Percentiles rank a stretch among this genome's conserved stretches.
Conservation (phyloP, 176 grass and related monocot species). For the Dendrocalamus sinicus region DNA sequence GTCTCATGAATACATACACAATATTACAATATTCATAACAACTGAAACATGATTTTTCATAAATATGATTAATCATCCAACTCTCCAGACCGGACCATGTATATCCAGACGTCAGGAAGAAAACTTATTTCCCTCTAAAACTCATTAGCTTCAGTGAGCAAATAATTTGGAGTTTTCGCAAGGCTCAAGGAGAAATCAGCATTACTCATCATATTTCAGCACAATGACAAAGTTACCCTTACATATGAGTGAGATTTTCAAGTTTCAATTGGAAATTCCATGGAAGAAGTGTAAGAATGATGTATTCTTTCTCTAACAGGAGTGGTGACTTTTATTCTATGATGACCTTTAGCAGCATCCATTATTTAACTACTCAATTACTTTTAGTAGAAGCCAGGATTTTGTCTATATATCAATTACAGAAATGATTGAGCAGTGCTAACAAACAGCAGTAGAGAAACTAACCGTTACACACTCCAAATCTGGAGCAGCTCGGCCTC, state of each 20-base stretch:
- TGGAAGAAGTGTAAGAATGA: background rate
- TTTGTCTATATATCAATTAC: background rate
- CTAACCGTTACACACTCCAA: constrained; percentile 69
- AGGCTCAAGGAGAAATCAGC: background rate
- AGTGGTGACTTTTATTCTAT: background rate
- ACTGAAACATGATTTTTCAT: constrained; percentile 10
- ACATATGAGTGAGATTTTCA: constrained; percentile 8
- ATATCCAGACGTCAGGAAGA: background rate
- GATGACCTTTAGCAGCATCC: background rate
- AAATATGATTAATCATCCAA: background rate
- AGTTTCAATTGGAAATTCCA: constrained; percentile 4
- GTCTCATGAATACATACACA: too few species aligned
- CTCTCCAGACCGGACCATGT: background rate
- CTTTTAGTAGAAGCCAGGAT: constrained; percentile 22
- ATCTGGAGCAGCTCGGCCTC: constrained; percentile 51
- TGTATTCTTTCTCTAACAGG: background rate
- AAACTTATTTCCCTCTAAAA: background rate
- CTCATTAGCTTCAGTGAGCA: background rate
- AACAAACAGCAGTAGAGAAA: constrained; percentile 35
- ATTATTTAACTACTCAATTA: background rate
- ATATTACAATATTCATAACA: too few species aligned
- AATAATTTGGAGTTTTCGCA: background rate
- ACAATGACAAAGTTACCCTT: background rate
- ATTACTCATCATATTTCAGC: constrained; percentile 15
- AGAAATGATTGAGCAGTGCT: constrained; percentile 14